phyloP scores from a whole-genome alignment of 1,139 yeast genomes.

The Yamadazyma dendronema region DNA sequence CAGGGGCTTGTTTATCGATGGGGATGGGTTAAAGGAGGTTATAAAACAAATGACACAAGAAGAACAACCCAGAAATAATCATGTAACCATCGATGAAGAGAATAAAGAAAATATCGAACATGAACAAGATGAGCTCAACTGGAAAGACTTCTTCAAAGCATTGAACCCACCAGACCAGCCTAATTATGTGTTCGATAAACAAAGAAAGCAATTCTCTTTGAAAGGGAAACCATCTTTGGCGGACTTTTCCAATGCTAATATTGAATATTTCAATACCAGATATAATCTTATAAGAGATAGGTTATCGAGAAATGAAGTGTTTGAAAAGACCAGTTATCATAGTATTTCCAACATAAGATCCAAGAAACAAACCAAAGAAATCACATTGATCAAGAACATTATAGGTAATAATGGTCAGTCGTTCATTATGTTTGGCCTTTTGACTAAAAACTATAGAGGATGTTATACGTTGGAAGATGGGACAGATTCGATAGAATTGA shows the following conservation, averaged over 20 bases:
- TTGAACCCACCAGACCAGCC: constrained; percentile 70
- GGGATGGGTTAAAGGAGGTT: constrained; percentile 62
- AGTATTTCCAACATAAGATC: constrained; percentile 30
- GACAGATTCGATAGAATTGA: constrained; percentile 73
- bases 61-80: constrained; percentile 1
- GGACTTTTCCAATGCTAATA: constrained; percentile 19
- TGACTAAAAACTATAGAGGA: constrained; percentile 64
- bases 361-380: constrained; percentile 40
- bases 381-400: constrained; percentile 77
- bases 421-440: constrained; percentile 76
- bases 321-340: constrained; percentile 52
- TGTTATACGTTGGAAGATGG: constrained; percentile 77
- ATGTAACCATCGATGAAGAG: constrained; percentile 7
- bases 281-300: constrained; percentile 67
- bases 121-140: constrained; percentile 39
- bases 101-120: constrained; percentile 10
- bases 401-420: constrained; percentile 79
- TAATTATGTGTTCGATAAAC: constrained; percentile 58
- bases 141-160: constrained; percentile 72
- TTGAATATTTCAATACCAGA: constrained; percentile 39
- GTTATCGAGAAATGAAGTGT: constrained; percentile 70
- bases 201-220: constrained; percentile 62
- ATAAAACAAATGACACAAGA: constrained; percentile 47
- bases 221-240: constrained; percentile 18
- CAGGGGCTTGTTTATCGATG: constrained; percentile 81